These are phyloP conservation scores for Helotiales sp. DNA, from an alignment of 2,329 filamentous ascomycete genomes.

Conservation along the genomic window DNA sequence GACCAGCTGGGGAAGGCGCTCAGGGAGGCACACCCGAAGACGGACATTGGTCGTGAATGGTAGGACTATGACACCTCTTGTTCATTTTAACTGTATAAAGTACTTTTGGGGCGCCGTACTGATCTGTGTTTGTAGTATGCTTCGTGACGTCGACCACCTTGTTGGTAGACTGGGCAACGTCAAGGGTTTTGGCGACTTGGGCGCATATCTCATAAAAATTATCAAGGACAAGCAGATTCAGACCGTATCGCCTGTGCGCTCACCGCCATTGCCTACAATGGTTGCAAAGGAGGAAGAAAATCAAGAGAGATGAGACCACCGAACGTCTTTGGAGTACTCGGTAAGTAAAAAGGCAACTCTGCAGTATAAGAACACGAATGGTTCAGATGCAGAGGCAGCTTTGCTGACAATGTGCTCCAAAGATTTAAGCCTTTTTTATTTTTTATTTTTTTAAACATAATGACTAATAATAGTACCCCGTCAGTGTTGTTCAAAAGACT, in stretches of 20 bases:
- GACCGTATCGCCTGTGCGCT: background rate
- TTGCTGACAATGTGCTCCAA: no score
- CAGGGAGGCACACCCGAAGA: conserved; percentile 56
- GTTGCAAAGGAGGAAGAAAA: background rate
- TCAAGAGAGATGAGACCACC: background rate
- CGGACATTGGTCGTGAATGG: conserved; percentile 61
- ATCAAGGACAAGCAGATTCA: conserved; percentile 45
- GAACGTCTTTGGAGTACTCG: background rate
- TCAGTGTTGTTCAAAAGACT: no score
- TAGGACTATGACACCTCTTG: conserved; percentile 37
- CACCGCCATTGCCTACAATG: no score
- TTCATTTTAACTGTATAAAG: background rate
- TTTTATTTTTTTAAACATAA: no score
- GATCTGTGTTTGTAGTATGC: conserved; percentile 46
- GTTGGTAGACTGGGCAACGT: conserved; percentile 65
- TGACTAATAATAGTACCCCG: no score
- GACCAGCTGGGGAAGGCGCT: conserved; percentile 68
- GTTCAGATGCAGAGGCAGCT: background rate
- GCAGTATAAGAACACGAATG: background rate
- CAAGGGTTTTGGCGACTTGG: conserved; percentile 67
- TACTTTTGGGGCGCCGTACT: no score
- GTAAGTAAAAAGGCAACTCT: background rate
- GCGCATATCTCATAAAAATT: conserved; percentile 64
- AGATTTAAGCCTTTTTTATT: no score
- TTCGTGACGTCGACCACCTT: conserved; percentile 64